Evolutionary conservation across 106 monocot species (phyloP).

Genomic region (Gastrodia elata): DNA sequence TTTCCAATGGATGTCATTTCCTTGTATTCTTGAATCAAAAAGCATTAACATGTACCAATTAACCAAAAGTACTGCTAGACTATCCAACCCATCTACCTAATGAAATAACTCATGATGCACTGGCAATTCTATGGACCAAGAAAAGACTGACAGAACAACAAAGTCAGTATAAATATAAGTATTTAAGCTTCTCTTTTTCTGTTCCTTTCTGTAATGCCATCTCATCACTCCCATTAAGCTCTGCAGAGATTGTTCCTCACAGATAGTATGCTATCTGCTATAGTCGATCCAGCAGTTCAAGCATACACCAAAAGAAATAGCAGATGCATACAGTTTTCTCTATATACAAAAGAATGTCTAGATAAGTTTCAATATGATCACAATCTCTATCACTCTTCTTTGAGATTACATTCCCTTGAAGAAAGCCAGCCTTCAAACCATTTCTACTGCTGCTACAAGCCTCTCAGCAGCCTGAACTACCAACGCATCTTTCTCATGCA

Average conservation of each 20-base stretch:
- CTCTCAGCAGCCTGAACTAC: conserved; percentile 41
- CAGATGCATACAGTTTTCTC: conserved; percentile 84
- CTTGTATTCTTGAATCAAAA: too few species aligned
- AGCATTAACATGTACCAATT: too few species aligned
- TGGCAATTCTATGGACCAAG: too few species aligned
- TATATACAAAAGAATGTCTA: conserved; percentile 65
- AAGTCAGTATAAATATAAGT: too few species aligned
- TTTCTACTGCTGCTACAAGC: conserved; percentile 50
- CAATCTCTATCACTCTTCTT: conserved; percentile 13
- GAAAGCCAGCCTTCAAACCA: conserved; percentile 31
- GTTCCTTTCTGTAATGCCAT: too few species aligned
- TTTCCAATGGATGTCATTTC: too few species aligned
- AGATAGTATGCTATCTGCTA: conserved; percentile 60
- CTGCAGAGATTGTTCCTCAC: conserved; percentile 71
- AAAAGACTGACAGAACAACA: too few species aligned
- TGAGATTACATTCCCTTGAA: conserved; percentile 12
- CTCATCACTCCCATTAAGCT: too few species aligned
- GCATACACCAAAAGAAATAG: conserved; percentile 82
- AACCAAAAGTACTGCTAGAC: too few species aligned
- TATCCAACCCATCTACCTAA: too few species aligned
- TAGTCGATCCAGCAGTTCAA: conserved; percentile 89
- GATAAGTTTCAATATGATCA: conserved; percentile 14
- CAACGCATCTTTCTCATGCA: conserved; percentile 48
- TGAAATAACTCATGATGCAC: too few species aligned
- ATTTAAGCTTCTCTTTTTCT: too few species aligned